Evolutionary conservation across 2,329 filamentous ascomycete genomes (phyloP), one percentile per base, ranked within the genome.

Genomic region (Chaetomium sp.): DNA sequence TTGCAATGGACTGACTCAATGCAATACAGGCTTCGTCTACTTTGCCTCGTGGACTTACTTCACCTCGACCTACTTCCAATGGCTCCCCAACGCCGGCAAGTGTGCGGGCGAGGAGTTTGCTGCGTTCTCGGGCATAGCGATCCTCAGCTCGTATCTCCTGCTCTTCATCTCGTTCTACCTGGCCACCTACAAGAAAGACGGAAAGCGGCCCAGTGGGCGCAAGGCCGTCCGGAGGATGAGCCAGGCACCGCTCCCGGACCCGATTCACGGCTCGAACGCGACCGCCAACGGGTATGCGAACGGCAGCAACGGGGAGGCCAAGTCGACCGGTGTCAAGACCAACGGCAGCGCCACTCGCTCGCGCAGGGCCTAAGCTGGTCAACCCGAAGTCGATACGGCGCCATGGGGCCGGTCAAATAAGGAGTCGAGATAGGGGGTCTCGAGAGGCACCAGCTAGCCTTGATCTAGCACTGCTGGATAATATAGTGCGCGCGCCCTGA

Each of bases 31-130:
- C 67, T 97, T 97, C 73, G 89, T 97, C 72, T 97, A 97, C 85
- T 97, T 96, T 69, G 92, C 91, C 52, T 95, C 92, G n/a, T 97
- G 92, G 82, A 96, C 91, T 66, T 97, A 97, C 81, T 96, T 96
- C 80, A 85, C 88, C 65, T 91, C 87, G 66, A 88, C 86, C 66
- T 96, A 96, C 84, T 96, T 87, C 78, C 81, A 79, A 46, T 87
- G 82, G 79, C 78, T 95, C 71, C 92, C 92, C 62, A 96, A 89
- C 71, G 75, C 79, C 61, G 92, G 92, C 72, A 78, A 85, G 66
- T 99, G 92, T 72, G 90, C 92, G 42, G 92, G 92, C 68, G 92
- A 97, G 79, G 94, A 97, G 74, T 97, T 96, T 68, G 92, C 92
- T 49, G 92, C 92, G 45, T 89, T 96, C 68, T 81, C 91, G 58